Evolutionary conservation across 148 eudicot species (phyloP).

Genomic region (Agrostemma githago): DNA sequence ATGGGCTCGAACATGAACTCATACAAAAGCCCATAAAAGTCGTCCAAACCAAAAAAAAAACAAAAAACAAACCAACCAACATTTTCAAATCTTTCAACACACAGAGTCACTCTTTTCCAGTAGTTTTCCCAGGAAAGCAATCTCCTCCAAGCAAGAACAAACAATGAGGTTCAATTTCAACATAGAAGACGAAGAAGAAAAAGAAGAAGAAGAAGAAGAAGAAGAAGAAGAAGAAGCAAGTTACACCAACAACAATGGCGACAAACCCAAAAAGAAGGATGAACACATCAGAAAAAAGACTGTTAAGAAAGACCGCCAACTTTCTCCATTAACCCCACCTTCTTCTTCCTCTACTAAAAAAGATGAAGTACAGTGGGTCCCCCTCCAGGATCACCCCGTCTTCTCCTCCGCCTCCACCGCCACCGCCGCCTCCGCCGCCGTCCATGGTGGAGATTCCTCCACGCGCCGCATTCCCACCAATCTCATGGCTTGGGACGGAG

Average conservation of each 20-base stretch:
- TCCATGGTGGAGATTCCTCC: constrained; percentile 3
- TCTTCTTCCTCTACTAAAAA: constrained; percentile 20
- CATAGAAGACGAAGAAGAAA: constrained; percentile 17
- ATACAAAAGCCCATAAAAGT: not conserved
- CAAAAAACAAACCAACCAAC: not conserved
- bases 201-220: constrained; percentile 15
- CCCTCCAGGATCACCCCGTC: constrained; percentile 67
- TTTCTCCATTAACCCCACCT: constrained; percentile 10
- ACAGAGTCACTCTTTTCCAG: no score
- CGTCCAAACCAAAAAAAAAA: not conserved
- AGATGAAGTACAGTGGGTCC: constrained; percentile 69
- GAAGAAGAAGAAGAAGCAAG: not conserved
- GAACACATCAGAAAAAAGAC: not conserved
- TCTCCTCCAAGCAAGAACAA: not conserved
- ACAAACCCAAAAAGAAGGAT: not conserved
- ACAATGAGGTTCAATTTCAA: constrained; percentile 50
- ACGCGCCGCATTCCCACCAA: constrained; percentile 28
- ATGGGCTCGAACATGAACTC: not conserved
- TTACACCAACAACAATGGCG: not conserved
- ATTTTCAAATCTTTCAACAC: no score
- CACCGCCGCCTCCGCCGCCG: constrained; percentile 31
- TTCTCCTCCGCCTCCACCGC: constrained; percentile 28
- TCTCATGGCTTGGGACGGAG: constrained; percentile 84
- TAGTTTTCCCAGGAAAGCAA: no score
- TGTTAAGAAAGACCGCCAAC: not conserved